These are phyloP conservation scores for Mycena kentingensis DNA, from an alignment of 768 basidiomycete genomes.

Conservation along the genomic window DNA sequence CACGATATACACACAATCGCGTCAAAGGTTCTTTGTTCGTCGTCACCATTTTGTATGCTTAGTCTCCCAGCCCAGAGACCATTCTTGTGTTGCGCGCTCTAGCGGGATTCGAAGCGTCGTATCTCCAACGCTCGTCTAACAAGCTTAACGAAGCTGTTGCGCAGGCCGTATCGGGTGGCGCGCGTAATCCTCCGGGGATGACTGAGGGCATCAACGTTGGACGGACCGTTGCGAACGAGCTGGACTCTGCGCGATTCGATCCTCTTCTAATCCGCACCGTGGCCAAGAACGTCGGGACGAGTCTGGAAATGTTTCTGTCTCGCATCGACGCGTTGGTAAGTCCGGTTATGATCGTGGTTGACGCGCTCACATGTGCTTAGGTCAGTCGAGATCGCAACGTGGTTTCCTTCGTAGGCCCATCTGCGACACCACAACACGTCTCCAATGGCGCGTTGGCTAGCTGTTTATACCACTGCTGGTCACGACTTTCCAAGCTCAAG, in stretches of 20 bases:
- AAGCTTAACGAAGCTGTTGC: slow-evolving; percentile 83
- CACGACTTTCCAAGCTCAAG: slow-evolving; percentile 62
- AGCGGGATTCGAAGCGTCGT: slow-evolving; percentile 82
- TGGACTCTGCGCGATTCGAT: slow-evolving; percentile 92
- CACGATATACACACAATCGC: slow-evolving; percentile 79
- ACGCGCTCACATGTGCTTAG: slow-evolving; percentile 40
- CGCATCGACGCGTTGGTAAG: slow-evolving; percentile 73
- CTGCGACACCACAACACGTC: slow-evolving; percentile 76
- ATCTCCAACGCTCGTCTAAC: slow-evolving; percentile 80
- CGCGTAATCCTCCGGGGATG: slow-evolving; percentile 68
- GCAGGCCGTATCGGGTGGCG: slow-evolving; percentile 73
- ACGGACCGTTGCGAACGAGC: slow-evolving; percentile 81
- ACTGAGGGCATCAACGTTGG: slow-evolving; percentile 79
- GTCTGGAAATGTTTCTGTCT: slow-evolving; percentile 67
- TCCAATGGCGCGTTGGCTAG: slow-evolving; percentile 78
- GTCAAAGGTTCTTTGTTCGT: slow-evolving; percentile 64
- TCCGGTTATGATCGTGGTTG: slow-evolving; percentile 3
- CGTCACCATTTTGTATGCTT: slow-evolving; percentile 6
- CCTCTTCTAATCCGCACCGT: slow-evolving; percentile 81
- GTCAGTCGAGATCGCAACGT: slow-evolving; percentile 77
- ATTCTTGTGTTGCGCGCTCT: slow-evolving; percentile 83
- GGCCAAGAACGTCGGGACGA: slow-evolving; percentile 68
- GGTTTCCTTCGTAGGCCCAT: slow-evolving; percentile 70
- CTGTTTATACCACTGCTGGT: slow-evolving; percentile 78
- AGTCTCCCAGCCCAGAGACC: slow-evolving; percentile 76